A percentile compares a stretch with the other conserved stretches of the same genome.
These are phyloP conservation scores for Backusella mclennaniae DNA, from an alignment of 192 early-diverging fungal species.

Conservation along the genomic window DNA sequence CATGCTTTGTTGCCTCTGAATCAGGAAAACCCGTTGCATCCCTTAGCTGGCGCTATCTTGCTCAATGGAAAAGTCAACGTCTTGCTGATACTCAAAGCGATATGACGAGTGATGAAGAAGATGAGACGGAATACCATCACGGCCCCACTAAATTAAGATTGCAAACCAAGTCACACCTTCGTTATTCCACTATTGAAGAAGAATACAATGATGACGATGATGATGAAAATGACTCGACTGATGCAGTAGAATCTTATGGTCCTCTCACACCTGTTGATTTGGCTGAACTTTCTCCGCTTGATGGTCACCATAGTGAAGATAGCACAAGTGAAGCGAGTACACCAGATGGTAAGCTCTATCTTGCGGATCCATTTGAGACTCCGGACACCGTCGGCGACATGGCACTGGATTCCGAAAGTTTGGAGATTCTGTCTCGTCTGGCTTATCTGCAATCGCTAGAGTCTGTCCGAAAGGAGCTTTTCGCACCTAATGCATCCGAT, in stretches of 20 bases:
- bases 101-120: conserved; percentile 22
- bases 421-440: not conserved
- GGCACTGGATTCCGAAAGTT: not conserved
- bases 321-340: conserved; percentile 25
- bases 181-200: not conserved
- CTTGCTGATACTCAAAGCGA: conserved; percentile 13
- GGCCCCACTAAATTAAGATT: not conserved
- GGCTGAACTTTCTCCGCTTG: not conserved
- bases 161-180: conserved; percentile 19
- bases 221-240: not conserved
- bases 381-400: not conserved
- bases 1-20: conserved; percentile 11
- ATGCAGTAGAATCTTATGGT: not conserved
- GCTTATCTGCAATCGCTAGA: conserved; percentile 5
- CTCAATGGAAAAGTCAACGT: conserved; percentile 22
- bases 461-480: not conserved
- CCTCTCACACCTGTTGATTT: not conserved
- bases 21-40: not conserved
- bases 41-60: conserved; percentile 28
- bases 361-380: conserved; percentile 4
- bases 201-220: not conserved
- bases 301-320: conserved; percentile 5
- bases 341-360: conserved; percentile 2
- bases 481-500: conserved; percentile 8
- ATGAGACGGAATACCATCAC: not conserved